A percentile compares a stretch with the other conserved stretches of the same genome.
Conservation (phyloP, 169 alveolate genomes). For the Cryptosporidium parvum region DNA sequence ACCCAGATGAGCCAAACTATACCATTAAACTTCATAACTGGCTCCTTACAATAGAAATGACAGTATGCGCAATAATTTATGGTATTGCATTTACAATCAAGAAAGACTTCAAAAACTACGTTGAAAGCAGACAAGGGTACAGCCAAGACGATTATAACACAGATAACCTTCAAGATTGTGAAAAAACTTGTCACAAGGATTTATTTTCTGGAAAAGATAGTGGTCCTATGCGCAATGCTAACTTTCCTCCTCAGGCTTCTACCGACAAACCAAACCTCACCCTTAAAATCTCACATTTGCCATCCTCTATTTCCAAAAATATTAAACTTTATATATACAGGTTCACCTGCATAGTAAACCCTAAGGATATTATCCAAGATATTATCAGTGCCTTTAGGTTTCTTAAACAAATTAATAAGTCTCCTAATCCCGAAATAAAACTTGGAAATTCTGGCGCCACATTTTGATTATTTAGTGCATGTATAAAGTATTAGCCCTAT, state of each 20-base stretch:
- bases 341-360: slow-evolving; percentile 16
- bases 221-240: background rate
- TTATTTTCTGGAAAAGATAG: background rate
- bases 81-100: slow-evolving; percentile 54
- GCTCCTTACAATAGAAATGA: slow-evolving; percentile 73
- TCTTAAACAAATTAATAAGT: background rate
- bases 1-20: slow-evolving; percentile 36
- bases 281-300: background rate
- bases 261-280: background rate
- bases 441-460: background rate
- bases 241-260: background rate
- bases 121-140: background rate
- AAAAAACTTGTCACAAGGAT: background rate
- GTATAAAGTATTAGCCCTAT: background rate
- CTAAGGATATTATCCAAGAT: slow-evolving; percentile 48
- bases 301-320: background rate
- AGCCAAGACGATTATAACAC: background rate
- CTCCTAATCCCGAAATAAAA: background rate
- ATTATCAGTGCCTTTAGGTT: background rate
- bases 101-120: slow-evolving; percentile 5
- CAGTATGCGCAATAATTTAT: slow-evolving; percentile 39
- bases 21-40: slow-evolving; percentile 45
- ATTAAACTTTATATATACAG: background rate
- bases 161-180: background rate
- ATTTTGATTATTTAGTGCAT: background rate